phyloP scores from a whole-genome alignment of 2,329 filamentous ascomycete genomes.

The Fusarium palustre region DNA sequence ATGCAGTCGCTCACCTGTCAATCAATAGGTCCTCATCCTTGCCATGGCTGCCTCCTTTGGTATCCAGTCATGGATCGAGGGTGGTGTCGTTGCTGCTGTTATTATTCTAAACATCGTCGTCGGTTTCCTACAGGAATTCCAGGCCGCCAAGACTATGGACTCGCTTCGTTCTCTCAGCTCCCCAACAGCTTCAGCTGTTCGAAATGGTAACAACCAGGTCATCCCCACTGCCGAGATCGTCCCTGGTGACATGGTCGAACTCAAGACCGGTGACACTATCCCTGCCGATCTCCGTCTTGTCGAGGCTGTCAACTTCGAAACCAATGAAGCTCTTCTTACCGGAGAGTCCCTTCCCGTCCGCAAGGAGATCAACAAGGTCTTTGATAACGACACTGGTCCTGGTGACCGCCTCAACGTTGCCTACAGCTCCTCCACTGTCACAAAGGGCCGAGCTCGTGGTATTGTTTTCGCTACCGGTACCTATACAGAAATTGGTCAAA shows the following conservation, averaged over 20 bases:
- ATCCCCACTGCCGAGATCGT: conserved; percentile 61
- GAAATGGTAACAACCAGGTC: conserved; percentile 55
- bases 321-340: conserved; percentile 74
- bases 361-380: conserved; percentile 62
- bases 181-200: conserved; percentile 58
- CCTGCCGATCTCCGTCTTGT: conserved; percentile 69
- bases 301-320: conserved; percentile 74
- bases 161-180: conserved; percentile 59
- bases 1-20: conserved; percentile 38
- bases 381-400: conserved; percentile 56
- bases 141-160: conserved; percentile 63
- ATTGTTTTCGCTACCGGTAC: conserved; percentile 72
- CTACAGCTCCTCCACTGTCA: conserved; percentile 72
- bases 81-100: conserved; percentile 68
- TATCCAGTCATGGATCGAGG: conserved; percentile 70
- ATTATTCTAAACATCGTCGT: conserved; percentile 69
- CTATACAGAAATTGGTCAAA: conserved; percentile 71
- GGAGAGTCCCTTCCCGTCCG: conserved; percentile 72
- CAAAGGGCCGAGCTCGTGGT: conserved; percentile 69
- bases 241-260: conserved; percentile 67
- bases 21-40: conserved; percentile 62
- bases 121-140: conserved; percentile 60
- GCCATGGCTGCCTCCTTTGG: conserved; percentile 70
- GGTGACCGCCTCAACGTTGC: conserved; percentile 72
- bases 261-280: conserved; percentile 69